Base-by-base conservation (phyloP, 352 stramenopile species). In the Pythium vanterpoolii region DNA sequence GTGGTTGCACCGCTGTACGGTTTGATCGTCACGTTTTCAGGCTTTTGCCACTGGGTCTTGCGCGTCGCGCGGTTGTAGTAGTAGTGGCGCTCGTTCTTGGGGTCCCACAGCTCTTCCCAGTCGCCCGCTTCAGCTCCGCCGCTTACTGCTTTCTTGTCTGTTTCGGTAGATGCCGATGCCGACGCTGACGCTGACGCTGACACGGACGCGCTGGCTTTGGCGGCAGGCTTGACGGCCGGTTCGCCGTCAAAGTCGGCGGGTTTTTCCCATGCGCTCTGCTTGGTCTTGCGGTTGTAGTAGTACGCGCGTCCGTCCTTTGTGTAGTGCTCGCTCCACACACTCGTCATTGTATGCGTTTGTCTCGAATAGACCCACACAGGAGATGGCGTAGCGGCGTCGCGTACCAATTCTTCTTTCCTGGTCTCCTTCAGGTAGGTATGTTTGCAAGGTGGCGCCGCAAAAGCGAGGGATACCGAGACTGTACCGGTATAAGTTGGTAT, bases 231-330 rank as follows among this genome's bases (percentile, higher is more conserved):
- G 16, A 36, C 49, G 10, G 67, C 45, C 10, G 74, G 51, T 34
- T 89, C 77, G 34, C 69, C 74, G 63, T 93, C 82, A 64, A 91
- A 93, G 66, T 91, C 79, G 21, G 64, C 64, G 21, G 86, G 86
- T 50, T 89, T 87, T 56, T 94, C 84, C 86, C 86, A 96, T 60
- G 83, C 78, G 74, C 86, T 95, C 66, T 93, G 78, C 76, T 93
- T 92, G 10, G 84, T 93, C 52, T 57, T 74, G 59, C 81, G 81
- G 71, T 95, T 95, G 77, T 95, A 93, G 72, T 94, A 95, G 68
- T 95, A 95, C 56, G 79, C 78, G 18, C 80, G 77, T 24, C 86
- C 86, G 40, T 95, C 86, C 64, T 94, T 93, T 26, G 84, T 94
- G 63, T 83, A 77, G 72, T 95, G 78, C 64, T 89, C 83, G 67